These are phyloP conservation scores for Gomphus sp. DNA, from an alignment of 1,284 basidiomycete species.

Conservation along the genomic window DNA sequence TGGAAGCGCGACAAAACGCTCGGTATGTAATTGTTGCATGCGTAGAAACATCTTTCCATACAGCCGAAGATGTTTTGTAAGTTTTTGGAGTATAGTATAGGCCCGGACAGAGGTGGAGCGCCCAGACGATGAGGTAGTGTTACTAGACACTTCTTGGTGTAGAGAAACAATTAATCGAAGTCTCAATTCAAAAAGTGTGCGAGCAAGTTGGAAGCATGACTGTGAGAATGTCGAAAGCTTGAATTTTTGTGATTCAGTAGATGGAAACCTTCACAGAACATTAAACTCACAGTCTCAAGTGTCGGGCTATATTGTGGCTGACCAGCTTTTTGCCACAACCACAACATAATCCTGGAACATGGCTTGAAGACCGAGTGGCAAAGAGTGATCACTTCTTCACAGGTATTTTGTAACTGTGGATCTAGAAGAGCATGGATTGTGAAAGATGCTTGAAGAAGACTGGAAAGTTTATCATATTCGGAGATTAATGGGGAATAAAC, in stretches of 20 bases:
- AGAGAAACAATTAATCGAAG: conserved; percentile 44
- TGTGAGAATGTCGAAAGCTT: not conserved
- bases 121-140: not conserved
- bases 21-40: conserved; percentile 51
- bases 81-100: conserved; percentile 35
- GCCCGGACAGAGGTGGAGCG: conserved; percentile 14
- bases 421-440: not conserved
- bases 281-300: conserved; percentile 43
- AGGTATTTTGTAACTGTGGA: not conserved
- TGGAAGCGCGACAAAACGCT: conserved; percentile 56
- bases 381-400: conserved; percentile 43
- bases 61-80: conserved; percentile 57
- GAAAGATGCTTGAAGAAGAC: not conserved
- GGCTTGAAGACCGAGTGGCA: conserved; percentile 66
- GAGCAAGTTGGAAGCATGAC: conserved; percentile 31
- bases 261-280: not conserved
- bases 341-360: conserved; percentile 52
- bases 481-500: not conserved
- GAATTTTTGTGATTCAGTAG: not conserved
- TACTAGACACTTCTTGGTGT: conserved; percentile 27
- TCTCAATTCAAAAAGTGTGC: conserved; percentile 51
- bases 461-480: conserved; percentile 1
- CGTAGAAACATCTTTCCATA: conserved; percentile 74
- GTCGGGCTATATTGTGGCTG: conserved; percentile 35
- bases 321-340: conserved; percentile 50